phyloP scores from a whole-genome alignment of 139 green algal species.

The Chlamydomonas sphaeroides region DNA sequence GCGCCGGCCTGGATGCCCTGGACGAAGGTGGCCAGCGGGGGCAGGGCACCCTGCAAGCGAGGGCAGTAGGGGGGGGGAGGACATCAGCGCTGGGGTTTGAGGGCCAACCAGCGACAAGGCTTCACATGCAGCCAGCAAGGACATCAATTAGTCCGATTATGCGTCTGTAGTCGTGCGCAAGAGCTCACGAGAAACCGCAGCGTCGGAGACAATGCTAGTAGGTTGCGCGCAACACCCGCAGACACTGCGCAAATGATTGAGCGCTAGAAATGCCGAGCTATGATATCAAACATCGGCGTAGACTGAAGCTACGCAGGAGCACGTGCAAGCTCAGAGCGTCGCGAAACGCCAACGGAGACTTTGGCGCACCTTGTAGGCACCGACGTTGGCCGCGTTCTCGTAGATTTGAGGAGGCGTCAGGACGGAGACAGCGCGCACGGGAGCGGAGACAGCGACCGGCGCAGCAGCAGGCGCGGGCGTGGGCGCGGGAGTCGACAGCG shows the following conservation, averaged over 20 bases:
- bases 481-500: not conserved
- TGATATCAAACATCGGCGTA: no score
- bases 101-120: not conserved
- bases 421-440: slow-evolving; percentile 25
- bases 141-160: no score
- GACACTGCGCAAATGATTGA: no score
- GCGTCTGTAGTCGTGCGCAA: no score
- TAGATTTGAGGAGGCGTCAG: slow-evolving; percentile 31
- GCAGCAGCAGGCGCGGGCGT: not conserved
- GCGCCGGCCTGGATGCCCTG: slow-evolving; percentile 40
- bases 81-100: not conserved
- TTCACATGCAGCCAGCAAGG: no score
- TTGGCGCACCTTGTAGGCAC: slow-evolving; percentile 5
- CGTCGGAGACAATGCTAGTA: no score
- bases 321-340: no score
- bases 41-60: not conserved
- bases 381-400: slow-evolving; percentile 13
- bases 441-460: not conserved
- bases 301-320: no score
- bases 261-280: no score
- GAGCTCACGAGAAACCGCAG: no score
- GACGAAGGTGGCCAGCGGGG: slow-evolving; percentile 4
- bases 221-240: no score
- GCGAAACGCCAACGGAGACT: not conserved
- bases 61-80: not conserved